Conservation (phyloP, 306 rosid species). For the Casuarina glauca region DNA sequence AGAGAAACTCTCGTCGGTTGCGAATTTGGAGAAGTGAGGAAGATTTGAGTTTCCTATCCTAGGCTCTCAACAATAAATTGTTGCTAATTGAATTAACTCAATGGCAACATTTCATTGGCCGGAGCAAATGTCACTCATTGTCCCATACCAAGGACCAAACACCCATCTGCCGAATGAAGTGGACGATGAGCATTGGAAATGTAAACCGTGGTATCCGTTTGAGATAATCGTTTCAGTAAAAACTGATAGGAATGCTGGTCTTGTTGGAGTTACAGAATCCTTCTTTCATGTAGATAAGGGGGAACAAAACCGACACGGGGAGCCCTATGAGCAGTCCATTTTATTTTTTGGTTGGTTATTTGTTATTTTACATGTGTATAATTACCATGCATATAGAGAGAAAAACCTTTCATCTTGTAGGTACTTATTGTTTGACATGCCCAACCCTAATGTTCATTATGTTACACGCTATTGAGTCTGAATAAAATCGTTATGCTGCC, state of each 20-base stretch:
- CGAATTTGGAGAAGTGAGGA: constrained; percentile 34
- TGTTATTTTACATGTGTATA: background rate
- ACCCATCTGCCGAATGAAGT: background rate
- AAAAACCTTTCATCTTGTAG: background rate
- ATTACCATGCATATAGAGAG: background rate
- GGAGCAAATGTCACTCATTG: constrained; percentile 6
- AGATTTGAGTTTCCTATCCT: constrained; percentile 21
- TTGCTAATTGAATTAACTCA: constrained; percentile 29
- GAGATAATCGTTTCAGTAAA: background rate
- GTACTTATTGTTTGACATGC: background rate
- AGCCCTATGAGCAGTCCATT: background rate
- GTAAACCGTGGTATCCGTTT: background rate
- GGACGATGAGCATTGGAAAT: background rate
- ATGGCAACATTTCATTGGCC: constrained; percentile 17
- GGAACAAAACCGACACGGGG: background rate
- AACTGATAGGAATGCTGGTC: constrained; percentile 7
- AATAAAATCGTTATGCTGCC: no score
- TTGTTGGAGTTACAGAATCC: background rate
- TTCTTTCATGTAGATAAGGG: constrained; percentile 23
- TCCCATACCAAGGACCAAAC: constrained; percentile 6
- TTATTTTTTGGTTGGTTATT: background rate
- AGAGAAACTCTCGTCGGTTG: constrained; percentile 58
- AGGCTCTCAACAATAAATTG: constrained; percentile 23
- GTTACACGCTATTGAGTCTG: background rate
- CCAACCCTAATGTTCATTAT: background rate